A percentile compares a stretch with the other conserved stretches of the same genome.
phyloP scores from a whole-genome alignment of 495 filamentous ascomycete species.

The Entonaema liquescens region DNA sequence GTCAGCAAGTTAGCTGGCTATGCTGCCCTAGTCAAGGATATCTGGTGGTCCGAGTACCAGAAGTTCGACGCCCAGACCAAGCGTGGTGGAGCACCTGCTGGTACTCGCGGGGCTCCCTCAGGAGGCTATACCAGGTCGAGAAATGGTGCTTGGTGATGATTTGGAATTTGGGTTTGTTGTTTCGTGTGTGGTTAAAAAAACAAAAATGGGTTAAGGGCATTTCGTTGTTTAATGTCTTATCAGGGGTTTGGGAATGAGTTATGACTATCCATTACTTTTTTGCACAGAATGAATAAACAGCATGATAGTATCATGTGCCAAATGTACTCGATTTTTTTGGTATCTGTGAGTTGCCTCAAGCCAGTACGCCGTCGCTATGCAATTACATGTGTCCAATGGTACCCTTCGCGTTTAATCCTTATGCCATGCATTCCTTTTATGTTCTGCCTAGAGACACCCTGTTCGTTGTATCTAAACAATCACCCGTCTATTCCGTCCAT shows the following conservation, averaged over 20 bases:
- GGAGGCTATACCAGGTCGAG: constrained; percentile 43
- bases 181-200: neutral
- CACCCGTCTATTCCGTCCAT: constrained; percentile 16
- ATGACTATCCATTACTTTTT: constrained; percentile 16
- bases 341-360: constrained; percentile 29
- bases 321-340: constrained; percentile 12
- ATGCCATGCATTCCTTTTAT: neutral
- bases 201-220: neutral
- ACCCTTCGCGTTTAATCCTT: constrained; percentile 1
- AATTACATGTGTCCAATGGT: constrained; percentile 14
- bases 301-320: constrained; percentile 12
- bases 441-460: neutral
- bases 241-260: constrained; percentile 16
- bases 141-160: neutral
- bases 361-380: constrained; percentile 47
- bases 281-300: constrained; percentile 29
- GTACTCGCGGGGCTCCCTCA: constrained; percentile 29
- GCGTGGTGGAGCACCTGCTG: constrained; percentile 15
- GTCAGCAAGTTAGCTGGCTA: constrained; percentile 54
- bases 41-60: constrained; percentile 67
- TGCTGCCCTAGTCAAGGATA: constrained; percentile 59
- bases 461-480: neutral
- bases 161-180: neutral
- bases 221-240: constrained; percentile 9
- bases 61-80: constrained; percentile 52